Evolutionary conservation across 805 yeast genomes (phyloP), one percentile per base, ranked within the genome.

Genomic region (Lachancea dasiensis): DNA sequence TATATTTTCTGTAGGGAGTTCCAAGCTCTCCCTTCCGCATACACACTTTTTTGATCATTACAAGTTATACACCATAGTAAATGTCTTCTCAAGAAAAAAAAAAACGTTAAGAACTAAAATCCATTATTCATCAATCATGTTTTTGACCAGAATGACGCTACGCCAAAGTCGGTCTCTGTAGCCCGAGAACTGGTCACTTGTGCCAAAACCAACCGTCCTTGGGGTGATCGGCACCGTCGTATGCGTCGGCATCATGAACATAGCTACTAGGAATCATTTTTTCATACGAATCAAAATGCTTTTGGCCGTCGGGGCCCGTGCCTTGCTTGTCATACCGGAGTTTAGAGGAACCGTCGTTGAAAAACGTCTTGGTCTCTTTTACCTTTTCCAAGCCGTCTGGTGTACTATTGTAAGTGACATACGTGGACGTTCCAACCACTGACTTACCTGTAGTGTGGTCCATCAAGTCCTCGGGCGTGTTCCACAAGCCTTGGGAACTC

Each of bases 381-480:
- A 61, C 43, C 41, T 68, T 68, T 44, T 72, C 73, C 17, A 65
- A 67, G 4, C 75, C 77, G 19, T 70, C 64, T 5, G 61, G 64
- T 16, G 67, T 45, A 3, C 70, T 60, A 20, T 52, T 58, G 39
- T 60, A 60, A 8, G 61, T 46, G 2, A 65, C 57, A 4, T 64
- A 59, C 24, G 60, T 64, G 13, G 68, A 59, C 4, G 64, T 61
- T 0, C 75, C 70, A 4, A 67, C 53, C 3, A 64, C 50, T 11
- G 47, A 56, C 18, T 51, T 57, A 22, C 38, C 36, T 21, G 45
- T 29, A 21, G 37, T 26, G 4, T 32, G 38, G 13, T 42, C 43
- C 48, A 48, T 55, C 13, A 54, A 40, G 30, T 58, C 51, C 30
- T 57, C 64, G 17, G 56, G 58, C 4, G 47, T 48, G 19, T 28